Base-by-base conservation (phyloP, 2,329 filamentous ascomycete genomes). In the Aspergillus pseudoviridinutans region DNA sequence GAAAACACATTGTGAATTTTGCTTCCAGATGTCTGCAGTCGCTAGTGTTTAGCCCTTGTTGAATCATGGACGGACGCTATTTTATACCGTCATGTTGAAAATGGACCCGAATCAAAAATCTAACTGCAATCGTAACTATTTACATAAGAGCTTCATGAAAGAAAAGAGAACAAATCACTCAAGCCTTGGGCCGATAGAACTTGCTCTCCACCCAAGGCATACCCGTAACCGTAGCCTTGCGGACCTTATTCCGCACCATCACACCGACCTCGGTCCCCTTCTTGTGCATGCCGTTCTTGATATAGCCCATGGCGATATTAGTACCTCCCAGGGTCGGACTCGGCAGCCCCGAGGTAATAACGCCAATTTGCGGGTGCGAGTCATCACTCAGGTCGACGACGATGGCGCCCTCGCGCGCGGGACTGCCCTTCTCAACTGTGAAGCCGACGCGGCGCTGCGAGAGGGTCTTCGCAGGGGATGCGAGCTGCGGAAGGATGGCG, bases 301-400 rank as follows among this genome's bases (percentile, higher is more conserved):
- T 81, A 71, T 96, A 96, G 0, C 88, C 94, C 94, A 99, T 99
- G 56, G 93, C 92, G 61, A 99, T 93, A 74, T 97, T 97, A 80
- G 89, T 89, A 3, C 77, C 77, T 62, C 87, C 87, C 50, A 97
- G 78, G 0, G 88, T 90, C 2, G 94, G 94, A 70, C 89, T 92
- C 0, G 94, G 94, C 64, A 91, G 90, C 17, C 94, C 94, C 65
- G 91, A 96, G 4, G 94, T 99, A 61, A 99, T 82, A 38, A 80
- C 82, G 14, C 94, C 94, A 55, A 97, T 82, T 65, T 84, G 84
- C 65, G 88, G 72, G 44, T 71, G 77, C 32, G 85, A 86, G 5
- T 84, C 81, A 58, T 82, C 78, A 47, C 76, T 72, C 24, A 74
- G 54, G 65, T 82, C 80, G 32, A 92, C 80, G 60, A 99, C 88